Conservation (phyloP, 2,329 filamentous ascomycete species). For the Chrysoporthe austroafricana region DNA sequence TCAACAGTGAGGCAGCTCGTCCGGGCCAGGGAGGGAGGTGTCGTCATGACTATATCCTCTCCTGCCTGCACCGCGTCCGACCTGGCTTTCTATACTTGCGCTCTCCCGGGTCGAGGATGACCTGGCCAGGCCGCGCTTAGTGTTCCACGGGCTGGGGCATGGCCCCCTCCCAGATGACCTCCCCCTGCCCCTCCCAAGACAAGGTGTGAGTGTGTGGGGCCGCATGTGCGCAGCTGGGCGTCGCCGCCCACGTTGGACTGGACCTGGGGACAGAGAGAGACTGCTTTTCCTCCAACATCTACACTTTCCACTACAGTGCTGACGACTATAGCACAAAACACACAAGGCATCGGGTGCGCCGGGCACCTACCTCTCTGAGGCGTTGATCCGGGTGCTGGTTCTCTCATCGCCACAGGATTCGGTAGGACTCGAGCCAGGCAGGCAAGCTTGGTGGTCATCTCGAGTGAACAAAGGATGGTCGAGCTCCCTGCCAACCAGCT, state of each 20-base stretch:
- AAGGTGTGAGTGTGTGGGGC: constrained; percentile 22
- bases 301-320: constrained; percentile 14
- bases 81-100: constrained; percentile 5
- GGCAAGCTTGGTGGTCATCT: constrained; percentile 3
- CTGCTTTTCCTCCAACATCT: constrained; percentile 12
- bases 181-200: constrained; percentile 21
- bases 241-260: not conserved
- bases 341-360: not conserved
- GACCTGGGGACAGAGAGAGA: constrained; percentile 1
- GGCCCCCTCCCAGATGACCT: constrained; percentile 22
- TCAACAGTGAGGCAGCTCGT: not conserved
- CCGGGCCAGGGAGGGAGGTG: not conserved
- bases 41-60: constrained; percentile 2
- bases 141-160: constrained; percentile 1
- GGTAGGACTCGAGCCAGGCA: constrained; percentile 2
- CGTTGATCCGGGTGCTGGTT: not conserved
- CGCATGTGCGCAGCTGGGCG: constrained; percentile 16
- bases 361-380: constrained; percentile 9
- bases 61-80: not conserved
- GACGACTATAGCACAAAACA: not conserved
- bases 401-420: constrained; percentile 8
- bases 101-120: not conserved
- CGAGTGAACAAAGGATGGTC: not conserved
- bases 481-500: not conserved
- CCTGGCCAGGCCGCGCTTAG: not conserved